Evolutionary conservation across 805 yeast genomes (phyloP).

Genomic region (Saccharomycopsis lassenensis): DNA sequence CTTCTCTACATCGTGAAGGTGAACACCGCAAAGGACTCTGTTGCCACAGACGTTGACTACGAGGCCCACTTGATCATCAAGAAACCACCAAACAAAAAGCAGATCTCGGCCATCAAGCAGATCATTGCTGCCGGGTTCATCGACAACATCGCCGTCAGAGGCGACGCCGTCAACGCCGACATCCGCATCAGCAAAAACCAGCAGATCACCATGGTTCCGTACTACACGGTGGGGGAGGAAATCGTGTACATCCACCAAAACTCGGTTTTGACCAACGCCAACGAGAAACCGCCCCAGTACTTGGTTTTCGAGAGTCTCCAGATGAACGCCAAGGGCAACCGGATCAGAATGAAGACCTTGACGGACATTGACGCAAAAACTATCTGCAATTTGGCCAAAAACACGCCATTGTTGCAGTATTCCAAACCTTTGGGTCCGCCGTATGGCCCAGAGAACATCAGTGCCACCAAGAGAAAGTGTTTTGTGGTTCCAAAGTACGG

Average conservation of each 20-base stretch:
- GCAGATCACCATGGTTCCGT: constrained; percentile 51
- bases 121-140: constrained; percentile 88
- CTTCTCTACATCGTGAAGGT: constrained; percentile 62
- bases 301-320: constrained; percentile 65
- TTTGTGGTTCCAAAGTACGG: constrained; percentile 90
- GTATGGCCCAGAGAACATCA: constrained; percentile 62
- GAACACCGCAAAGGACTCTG: constrained; percentile 47
- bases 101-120: constrained; percentile 74
- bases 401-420: constrained; percentile 62
- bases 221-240: too few species aligned
- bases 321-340: constrained; percentile 33
- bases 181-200: constrained; percentile 47
- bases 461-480: constrained; percentile 65
- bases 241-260: constrained; percentile 72
- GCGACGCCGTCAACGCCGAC: constrained; percentile 61
- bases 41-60: constrained; percentile 35
- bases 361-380: constrained; percentile 69
- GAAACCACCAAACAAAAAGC: constrained; percentile 55
- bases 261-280: constrained; percentile 49
- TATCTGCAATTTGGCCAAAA: constrained; percentile 64
- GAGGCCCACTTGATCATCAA: constrained; percentile 36
- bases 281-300: constrained; percentile 69
- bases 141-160: constrained; percentile 82
- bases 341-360: constrained; percentile 58
- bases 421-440: constrained; percentile 92